Base-by-base conservation (phyloP, 176 grass and related monocot genomes). In the Alloteropsis semialata region DNA sequence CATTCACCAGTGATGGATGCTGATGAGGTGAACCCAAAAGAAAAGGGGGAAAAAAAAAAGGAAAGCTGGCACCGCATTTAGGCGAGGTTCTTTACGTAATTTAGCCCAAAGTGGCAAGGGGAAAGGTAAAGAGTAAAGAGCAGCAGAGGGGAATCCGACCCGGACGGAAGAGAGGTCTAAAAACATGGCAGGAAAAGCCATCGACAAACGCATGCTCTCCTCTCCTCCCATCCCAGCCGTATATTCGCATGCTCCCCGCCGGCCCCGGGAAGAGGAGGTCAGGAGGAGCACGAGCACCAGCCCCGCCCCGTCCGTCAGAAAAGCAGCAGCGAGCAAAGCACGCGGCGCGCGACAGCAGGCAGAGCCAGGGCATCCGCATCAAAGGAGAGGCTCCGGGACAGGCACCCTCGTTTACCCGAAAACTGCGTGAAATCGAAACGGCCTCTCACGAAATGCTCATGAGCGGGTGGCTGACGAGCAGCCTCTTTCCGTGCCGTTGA, bases 51-150 rank as follows among this genome's bases (percentile, higher is more conserved):
- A 0, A 4, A 1, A 11, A 3, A 8, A 38, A 17, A 10, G 3
- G 16, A 48, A 51, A 9, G 69, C 43, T 74, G 71, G 59, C 22
- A 74, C 11, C 33, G 59, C 59, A 55, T 75, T 75, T 43, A 66
- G 46, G 60, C 4, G 64, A 69, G 75, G 82, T 85, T 85, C 82
- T 81, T 80, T 85, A 69, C 82, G 82, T 80, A 85, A 75, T 81
- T 80, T 61, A 76, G 69, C 51, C 87, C 87, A 81, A 89, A 89
- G 87, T 46, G 50, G 76, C 60, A 18, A 50, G 38, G 32, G 48
- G 49, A 73, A 73, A 79, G 63, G 12, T 33, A 73, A 73, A 79
- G 86, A 24, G 5, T 33, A 65, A 79, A 79, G 86, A 22, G 10
- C 43, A 74, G 22, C 51, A 55, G 53, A n/a, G 62, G 64, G 75